Percentiles rank a stretch among this genome's conserved stretches.
Conservation (phyloP, 2,329 filamentous ascomycete species). For the Fusarium nygamai region DNA sequence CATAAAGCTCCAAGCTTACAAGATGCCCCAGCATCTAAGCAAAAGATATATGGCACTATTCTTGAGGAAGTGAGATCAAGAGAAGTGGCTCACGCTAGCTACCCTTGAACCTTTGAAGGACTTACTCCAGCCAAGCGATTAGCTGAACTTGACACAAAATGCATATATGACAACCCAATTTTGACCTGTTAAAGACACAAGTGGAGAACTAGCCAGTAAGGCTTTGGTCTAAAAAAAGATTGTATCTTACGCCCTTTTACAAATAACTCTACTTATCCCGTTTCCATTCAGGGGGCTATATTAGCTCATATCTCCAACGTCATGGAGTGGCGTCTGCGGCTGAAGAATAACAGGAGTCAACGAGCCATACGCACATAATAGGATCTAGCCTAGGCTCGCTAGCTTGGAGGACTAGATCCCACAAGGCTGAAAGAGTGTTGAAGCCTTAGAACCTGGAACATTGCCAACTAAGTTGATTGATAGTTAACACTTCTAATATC, state of each 20-base stretch:
- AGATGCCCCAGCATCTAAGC: background rate
- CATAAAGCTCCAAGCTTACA: background rate
- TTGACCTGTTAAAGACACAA: too few relatives aligned
- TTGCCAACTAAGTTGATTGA: too few relatives aligned
- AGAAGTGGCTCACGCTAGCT: background rate
- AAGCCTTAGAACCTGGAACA: background rate
- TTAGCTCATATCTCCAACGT: background rate
- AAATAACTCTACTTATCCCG: too few relatives aligned
- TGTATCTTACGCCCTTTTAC: too few relatives aligned
- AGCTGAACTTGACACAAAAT: too few relatives aligned
- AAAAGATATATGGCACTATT: background rate
- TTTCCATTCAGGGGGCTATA: background rate
- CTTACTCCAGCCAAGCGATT: background rate
- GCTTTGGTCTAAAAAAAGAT: too few relatives aligned
- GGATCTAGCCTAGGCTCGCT: background rate
- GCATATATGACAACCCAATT: too few relatives aligned
- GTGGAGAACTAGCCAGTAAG: background rate
- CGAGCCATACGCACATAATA: background rate
- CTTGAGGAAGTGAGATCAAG: too few relatives aligned
- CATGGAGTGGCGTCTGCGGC: background rate
- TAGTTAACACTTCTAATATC: too few relatives aligned
- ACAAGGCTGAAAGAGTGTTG: background rate
- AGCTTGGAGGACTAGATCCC: background rate
- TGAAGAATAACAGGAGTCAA: background rate
- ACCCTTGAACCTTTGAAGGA: background rate